A percentile compares a stretch with the other conserved stretches of the same genome.
Conservation (phyloP, 2,329 filamentous ascomycete genomes). For the Monosporascus cannonballus region DNA sequence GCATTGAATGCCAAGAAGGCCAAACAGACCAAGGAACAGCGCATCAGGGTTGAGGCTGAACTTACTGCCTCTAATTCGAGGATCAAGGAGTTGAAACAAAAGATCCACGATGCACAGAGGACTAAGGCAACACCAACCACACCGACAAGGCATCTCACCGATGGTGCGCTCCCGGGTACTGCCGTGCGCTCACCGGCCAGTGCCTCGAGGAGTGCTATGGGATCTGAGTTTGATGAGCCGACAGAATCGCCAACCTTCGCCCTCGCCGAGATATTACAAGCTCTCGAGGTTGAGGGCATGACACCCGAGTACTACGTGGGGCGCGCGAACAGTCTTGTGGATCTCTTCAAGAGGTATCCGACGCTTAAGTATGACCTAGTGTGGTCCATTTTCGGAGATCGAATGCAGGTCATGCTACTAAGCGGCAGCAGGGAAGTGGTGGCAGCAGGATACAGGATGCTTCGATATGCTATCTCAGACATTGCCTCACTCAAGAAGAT, state of each 20-base stretch:
- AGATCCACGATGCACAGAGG: constrained; percentile 54
- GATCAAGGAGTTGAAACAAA: constrained; percentile 55
- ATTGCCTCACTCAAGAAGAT: constrained; percentile 84
- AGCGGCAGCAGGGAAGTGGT: constrained; percentile 95
- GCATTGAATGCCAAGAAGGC: constrained; percentile 90
- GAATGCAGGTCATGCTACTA: constrained; percentile 92
- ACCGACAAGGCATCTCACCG: constrained; percentile 47
- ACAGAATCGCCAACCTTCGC: constrained; percentile 87
- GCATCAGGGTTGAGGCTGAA: constrained; percentile 75
- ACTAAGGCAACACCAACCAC: constrained; percentile 42
- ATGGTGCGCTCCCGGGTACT: constrained; percentile 38
- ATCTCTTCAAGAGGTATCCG: constrained; percentile 88
- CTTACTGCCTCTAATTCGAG: constrained; percentile 78
- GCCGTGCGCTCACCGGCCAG: constrained; percentile 53
- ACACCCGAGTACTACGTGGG: constrained; percentile 92
- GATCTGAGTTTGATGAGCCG: constrained; percentile 60
- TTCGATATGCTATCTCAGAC: constrained; percentile 91
- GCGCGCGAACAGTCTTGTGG: constrained; percentile 86
- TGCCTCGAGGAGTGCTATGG: constrained; percentile 46
- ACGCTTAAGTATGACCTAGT: constrained; percentile 94
- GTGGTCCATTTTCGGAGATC: constrained; percentile 89
- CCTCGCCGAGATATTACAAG: constrained; percentile 82
- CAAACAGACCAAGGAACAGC: constrained; percentile 88
- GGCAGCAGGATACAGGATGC: constrained; percentile 88
- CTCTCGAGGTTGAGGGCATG: constrained; percentile 82